Base-by-base conservation (phyloP, 805 yeast species). In the Groenewaldozyma tartarivorans region DNA sequence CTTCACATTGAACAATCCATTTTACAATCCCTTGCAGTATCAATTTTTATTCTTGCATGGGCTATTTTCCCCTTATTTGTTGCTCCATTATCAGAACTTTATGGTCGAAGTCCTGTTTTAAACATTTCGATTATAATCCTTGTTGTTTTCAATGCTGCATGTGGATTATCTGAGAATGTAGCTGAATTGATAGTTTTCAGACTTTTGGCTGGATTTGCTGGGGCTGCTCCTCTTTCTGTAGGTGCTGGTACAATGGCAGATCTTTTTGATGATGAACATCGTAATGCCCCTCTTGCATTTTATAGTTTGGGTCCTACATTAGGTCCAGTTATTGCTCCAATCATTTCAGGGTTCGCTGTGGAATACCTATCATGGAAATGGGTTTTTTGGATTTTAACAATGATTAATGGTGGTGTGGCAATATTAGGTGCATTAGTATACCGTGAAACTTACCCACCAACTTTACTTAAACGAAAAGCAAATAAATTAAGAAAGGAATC, bases 181-280 rank as follows among this genome's bases (percentile, higher is more conserved):
- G 65, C 76, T 0, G 78, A 76, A 42, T 62, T 80, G 63, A 63
- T 75, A 49, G 68, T 77, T 11, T 74, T 71, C 45, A 64, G 87
- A 35, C 72, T 79, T 38, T 53, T 79, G 1, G 80, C 81, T 2
- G 87, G 87, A 2, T 56, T 72, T n/a, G 75, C 77, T 39, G 83
- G 81, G 4, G 71, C 79, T 40, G 78, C 82, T 0, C 80, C 86
- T 1, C 60, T 79, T 29, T 75, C 78, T 35, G 78, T 78, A 5
- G 84, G 83, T 19, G 82, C 83, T 1, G 86, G 85, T 17, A 71
- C 75, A 5, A 59, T 80, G 33, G 76, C 81, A 16, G 87, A 80
- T 52, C 52, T 79, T 45, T 79, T 68, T 52, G 64, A 64, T 39
- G 73, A 71, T 44, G 54, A 63, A 36, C 66, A 71, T 26, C 66